Evolutionary conservation across 148 eudicot genomes (phyloP).

Genomic region (Rhododendron kiyosumense): DNA sequence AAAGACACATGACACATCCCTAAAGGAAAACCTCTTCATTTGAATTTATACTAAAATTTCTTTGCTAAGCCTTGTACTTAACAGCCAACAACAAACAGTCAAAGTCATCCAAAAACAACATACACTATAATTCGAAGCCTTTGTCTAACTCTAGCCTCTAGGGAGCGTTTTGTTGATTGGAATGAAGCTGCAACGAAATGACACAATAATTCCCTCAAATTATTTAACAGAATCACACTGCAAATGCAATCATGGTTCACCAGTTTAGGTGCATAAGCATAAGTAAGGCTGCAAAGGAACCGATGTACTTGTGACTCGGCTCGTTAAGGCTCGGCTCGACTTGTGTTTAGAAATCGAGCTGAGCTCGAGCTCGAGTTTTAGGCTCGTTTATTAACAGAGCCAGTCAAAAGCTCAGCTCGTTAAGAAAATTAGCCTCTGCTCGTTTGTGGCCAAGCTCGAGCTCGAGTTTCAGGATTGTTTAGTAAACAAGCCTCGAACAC

Average conservation of each 20-base stretch:
- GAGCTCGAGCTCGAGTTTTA: too few relatives aligned
- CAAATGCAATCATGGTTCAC: background rate
- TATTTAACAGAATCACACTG: too few relatives aligned
- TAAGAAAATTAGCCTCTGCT: too few relatives aligned
- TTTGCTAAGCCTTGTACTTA: background rate
- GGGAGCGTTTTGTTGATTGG: background rate
- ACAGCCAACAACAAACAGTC: conserved; percentile 1
- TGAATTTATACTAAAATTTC: background rate
- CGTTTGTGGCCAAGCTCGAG: too few relatives aligned
- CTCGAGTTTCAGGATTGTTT: too few relatives aligned
- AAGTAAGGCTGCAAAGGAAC: too few relatives aligned
- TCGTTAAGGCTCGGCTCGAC: too few relatives aligned
- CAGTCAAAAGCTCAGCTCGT: too few relatives aligned
- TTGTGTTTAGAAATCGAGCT: too few relatives aligned
- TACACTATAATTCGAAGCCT: background rate
- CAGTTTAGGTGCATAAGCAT: background rate
- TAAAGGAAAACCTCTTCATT: background rate
- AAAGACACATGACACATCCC: background rate
- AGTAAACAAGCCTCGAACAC: too few relatives aligned
- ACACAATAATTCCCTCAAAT: background rate
- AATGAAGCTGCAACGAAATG: background rate
- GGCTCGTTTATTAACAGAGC: too few relatives aligned
- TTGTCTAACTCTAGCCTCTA: background rate
- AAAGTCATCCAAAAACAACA: background rate
- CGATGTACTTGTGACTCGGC: too few relatives aligned